Percentiles rank a stretch among this genome's conserved stretches.
Conservation (phyloP, 2,329 filamentous ascomycete species). For the Exophiala calicioides region DNA sequence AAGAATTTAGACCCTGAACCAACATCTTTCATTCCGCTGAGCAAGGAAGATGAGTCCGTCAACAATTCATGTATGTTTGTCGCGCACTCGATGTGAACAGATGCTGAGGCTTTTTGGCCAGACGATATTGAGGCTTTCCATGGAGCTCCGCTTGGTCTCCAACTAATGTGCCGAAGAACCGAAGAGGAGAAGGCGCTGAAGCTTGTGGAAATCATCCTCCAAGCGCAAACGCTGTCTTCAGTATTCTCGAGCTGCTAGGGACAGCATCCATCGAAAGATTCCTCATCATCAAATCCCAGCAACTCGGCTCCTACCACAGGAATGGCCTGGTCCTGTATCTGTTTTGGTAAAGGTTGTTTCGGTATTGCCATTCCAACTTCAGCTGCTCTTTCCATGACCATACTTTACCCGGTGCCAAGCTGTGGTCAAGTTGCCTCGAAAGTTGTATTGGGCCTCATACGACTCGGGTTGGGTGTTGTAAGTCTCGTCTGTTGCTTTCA, state of each 20-base stretch:
- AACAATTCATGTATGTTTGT: conserved; percentile 10
- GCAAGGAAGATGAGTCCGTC: conserved; percentile 11
- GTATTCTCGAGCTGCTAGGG: neutral
- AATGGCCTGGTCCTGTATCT: too few species aligned
- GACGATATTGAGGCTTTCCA: conserved; percentile 47
- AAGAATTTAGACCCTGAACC: conserved; percentile 9
- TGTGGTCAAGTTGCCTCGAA: conserved; percentile 66
- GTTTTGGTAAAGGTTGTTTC: too few species aligned
- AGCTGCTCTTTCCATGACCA: too few species aligned
- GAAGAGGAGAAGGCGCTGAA: conserved; percentile 59
- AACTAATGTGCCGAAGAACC: conserved; percentile 54
- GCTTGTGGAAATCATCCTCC: conserved; percentile 39
- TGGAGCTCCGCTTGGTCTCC: conserved; percentile 53
- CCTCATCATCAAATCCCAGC: too few species aligned
- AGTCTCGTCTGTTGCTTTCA: conserved; percentile 66
- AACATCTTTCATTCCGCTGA: conserved; percentile 38
- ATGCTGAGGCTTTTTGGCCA: conserved; percentile 31
- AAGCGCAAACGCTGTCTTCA: conserved; percentile 4
- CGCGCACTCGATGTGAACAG: neutral
- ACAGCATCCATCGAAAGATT: too few species aligned
- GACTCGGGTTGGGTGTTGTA: conserved; percentile 68
- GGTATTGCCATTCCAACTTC: too few species aligned
- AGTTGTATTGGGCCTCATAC: conserved; percentile 51
- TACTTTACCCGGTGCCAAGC: conserved; percentile 64
- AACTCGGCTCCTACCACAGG: too few species aligned